These are phyloP conservation scores for Cercophora samala DNA, from an alignment of 495 filamentous ascomycete species.

Conservation along the genomic window DNA sequence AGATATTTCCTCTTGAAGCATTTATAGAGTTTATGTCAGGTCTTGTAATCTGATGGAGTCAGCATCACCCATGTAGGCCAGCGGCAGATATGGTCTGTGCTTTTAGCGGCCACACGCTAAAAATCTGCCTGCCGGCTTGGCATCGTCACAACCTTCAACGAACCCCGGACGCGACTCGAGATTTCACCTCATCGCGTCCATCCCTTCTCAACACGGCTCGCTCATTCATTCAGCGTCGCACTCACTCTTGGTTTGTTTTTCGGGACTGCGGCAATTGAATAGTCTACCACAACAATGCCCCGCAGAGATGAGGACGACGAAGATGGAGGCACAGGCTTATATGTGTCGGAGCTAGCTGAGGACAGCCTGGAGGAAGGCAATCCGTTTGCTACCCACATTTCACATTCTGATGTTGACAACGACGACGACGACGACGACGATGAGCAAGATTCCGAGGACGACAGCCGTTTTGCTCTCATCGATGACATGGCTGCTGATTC, in stretches of 20 bases:
- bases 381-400: background rate
- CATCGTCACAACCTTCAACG: background rate
- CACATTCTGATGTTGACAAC: background rate
- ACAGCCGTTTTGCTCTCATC: constrained; percentile 10
- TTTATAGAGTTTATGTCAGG: no score
- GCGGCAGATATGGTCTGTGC: background rate
- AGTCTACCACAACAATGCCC: background rate
- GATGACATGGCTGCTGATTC: constrained; percentile 14
- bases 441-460: constrained; percentile 16
- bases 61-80: background rate
- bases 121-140: background rate
- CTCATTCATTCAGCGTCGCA: background rate
- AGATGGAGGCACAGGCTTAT: background rate
- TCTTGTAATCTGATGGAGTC: background rate
- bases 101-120: background rate
- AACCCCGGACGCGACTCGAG: background rate
- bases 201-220: background rate
- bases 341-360: background rate
- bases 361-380: constrained; percentile 5
- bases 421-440: background rate
- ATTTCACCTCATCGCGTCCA: background rate
- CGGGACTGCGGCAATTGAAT: no score
- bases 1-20: background rate
- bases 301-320: background rate
- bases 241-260: no score